Percentiles rank a stretch among this genome's conserved stretches.
Conservation (phyloP, 306 rosid species). For the Citrullus colocynthis region DNA sequence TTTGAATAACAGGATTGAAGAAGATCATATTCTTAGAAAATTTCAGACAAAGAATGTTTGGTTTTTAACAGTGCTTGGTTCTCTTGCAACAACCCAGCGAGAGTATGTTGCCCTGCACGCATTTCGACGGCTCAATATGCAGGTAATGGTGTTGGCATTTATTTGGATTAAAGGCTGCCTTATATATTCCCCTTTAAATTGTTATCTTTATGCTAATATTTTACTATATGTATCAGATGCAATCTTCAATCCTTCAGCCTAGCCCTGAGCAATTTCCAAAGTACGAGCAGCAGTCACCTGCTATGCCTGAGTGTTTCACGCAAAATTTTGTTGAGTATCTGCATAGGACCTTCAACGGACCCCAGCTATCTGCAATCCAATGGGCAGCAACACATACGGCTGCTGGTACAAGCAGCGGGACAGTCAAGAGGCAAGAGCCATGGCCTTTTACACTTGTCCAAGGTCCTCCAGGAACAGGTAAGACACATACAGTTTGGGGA, state of each 20-base stretch:
- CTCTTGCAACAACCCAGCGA: slow-evolving; percentile 97
- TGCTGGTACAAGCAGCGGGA: slow-evolving; percentile 86
- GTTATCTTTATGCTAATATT: slow-evolving; percentile 5
- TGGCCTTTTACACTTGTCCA: slow-evolving; percentile 99
- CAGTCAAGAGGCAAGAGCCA: slow-evolving; percentile 80
- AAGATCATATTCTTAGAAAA: slow-evolving; percentile 74
- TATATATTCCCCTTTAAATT: not conserved
- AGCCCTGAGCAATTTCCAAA: slow-evolving; percentile 95
- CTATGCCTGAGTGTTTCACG: slow-evolving; percentile 95
- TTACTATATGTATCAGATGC: slow-evolving; percentile 52
- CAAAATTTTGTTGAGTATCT: slow-evolving; percentile 74
- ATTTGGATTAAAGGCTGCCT: slow-evolving; percentile 2
- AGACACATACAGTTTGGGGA: slow-evolving; percentile 99
- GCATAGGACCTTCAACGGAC: slow-evolving; percentile 79
- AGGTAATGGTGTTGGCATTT: slow-evolving; percentile 32
- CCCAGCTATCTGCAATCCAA: slow-evolving; percentile 91
- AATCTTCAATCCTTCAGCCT: slow-evolving; percentile 90
- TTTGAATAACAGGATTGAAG: slow-evolving; percentile 39
- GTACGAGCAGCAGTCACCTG: slow-evolving; percentile 85
- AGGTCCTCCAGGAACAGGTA: slow-evolving; percentile 99
- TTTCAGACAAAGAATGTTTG: slow-evolving; percentile 68
- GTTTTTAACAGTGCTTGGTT: slow-evolving; percentile 88
- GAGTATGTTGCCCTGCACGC: slow-evolving; percentile 92
- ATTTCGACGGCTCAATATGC: slow-evolving; percentile 86
- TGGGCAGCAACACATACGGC: slow-evolving; percentile 99